phyloP scores from a whole-genome alignment of 1,139 yeast species.

The Saccharomyces hybrid region DNA sequence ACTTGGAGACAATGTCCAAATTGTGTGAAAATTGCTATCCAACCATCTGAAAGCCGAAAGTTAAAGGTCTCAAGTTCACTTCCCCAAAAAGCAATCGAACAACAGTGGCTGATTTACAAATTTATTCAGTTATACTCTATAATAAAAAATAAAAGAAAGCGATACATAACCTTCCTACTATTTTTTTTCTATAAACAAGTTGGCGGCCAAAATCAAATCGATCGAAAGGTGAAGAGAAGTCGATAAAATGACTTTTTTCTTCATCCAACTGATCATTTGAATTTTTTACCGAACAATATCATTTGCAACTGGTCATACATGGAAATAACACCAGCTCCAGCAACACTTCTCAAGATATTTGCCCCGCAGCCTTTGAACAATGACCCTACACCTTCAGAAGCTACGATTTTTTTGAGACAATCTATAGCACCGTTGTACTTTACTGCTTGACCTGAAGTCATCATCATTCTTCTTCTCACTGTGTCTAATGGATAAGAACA shows the following conservation, averaged over 20 bases:
- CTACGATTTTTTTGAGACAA: constrained; percentile 63
- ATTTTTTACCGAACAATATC: constrained; percentile 67
- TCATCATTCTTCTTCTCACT: constrained; percentile 85
- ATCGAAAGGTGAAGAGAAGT: not conserved
- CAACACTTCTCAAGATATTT: constrained; percentile 81
- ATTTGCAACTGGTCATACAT: constrained; percentile 72
- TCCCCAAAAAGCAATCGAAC: not conserved
- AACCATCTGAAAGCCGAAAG: constrained; percentile 72
- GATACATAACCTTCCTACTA: not conserved
- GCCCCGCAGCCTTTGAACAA: constrained; percentile 86
- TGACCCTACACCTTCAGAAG: constrained; percentile 63
- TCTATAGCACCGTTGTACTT: constrained; percentile 70
- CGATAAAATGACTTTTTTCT: not conserved
- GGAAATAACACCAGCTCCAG: constrained; percentile 80
- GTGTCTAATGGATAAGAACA: constrained; percentile 81
- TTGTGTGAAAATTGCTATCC: constrained; percentile 29
- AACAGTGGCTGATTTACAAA: not conserved
- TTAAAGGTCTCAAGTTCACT: constrained; percentile 44
- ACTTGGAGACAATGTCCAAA: constrained; percentile 33
- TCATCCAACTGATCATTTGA: constrained; percentile 35
- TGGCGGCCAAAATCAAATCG: not conserved
- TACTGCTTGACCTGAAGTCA: constrained; percentile 77
- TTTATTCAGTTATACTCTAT: not conserved
- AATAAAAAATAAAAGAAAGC: constrained; percentile 1
- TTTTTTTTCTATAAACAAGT: not conserved